Base-by-base conservation (phyloP, 176 grass and related monocot species). In the Raddia distichophylla region DNA sequence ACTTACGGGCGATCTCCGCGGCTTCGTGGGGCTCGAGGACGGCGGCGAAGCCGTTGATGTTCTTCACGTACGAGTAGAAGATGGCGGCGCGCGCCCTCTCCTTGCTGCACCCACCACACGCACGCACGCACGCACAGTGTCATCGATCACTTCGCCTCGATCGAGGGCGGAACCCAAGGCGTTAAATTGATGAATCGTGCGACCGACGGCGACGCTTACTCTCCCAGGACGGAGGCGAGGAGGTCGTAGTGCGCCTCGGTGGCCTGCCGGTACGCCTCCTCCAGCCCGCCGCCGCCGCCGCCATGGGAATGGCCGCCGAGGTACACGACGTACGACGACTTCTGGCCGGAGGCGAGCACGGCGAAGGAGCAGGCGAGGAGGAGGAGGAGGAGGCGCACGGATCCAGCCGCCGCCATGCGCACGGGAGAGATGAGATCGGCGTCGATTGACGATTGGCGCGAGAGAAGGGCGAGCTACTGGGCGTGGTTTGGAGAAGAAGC, bases 1-100 rank as follows among this genome's bases (percentile, higher is more conserved):
- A 20, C 75, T 86, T 75, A 91, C 91, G 78, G 34, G 95, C 84
- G 61, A 97, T 85, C 64, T 73, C 67, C 0, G 69, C 52, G 54
- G 95, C 90, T 37, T 34, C 67, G 44, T 68, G 81, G 74, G 87
- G 77, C 14, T 92, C 90, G 5, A 97, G 61, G 15, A 10, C 20
- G 2, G 92, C 95, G 35, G 95, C 92, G 73, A 98, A 98, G 47
- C 92, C 95, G 64, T 98, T 94, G 85, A 98, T 94, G 81, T 81
- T 73, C 51, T 78, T 79, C 20, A 86, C 91, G 80, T 97, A 97
- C 2, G 92, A 98, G 88, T 98, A 98, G 83, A 98, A 85, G 33
- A 98, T 93, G 3, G 90, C 76, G 68, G 88, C 56, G 6, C 76
- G 65, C 6, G 86, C 92, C 74, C 64, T 83, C 47, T 89, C 74